Evolutionary conservation across 441 rosid genomes (phyloP).

Genomic region (Eruca vesicaria): DNA sequence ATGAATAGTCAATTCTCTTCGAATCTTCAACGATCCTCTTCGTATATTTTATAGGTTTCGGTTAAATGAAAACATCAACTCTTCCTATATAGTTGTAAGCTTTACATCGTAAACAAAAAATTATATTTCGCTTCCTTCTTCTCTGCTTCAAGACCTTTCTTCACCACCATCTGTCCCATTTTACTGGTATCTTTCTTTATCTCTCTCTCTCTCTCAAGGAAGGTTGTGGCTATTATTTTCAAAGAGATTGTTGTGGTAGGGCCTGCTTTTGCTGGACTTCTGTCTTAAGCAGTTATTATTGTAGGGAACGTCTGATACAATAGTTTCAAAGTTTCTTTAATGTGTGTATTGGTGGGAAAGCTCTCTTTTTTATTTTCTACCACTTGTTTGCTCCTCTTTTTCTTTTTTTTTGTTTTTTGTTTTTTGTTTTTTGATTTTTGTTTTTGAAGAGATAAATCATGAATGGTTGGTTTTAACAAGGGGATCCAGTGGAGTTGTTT

Average conservation of each 20-base stretch:
- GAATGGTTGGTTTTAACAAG: constrained; percentile 18
- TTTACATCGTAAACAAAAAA: neutral
- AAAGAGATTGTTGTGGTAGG: constrained; percentile 22
- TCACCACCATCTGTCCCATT: constrained; percentile 6
- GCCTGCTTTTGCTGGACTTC: neutral
- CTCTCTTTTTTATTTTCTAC: neutral
- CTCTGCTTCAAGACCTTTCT: constrained; percentile 15
- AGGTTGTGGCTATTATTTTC: neutral
- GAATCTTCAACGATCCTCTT: constrained; percentile 33
- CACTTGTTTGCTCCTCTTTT: neutral
- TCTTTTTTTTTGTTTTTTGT: too few species aligned
- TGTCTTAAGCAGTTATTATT: constrained; percentile 20
- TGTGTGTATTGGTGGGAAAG: constrained; percentile 23
- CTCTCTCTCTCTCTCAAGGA: neutral
- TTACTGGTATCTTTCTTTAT: constrained; percentile 10
- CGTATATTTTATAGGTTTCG: neutral
- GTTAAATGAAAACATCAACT: constrained; percentile 24
- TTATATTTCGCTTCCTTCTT: constrained; percentile 18
- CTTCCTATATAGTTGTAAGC: constrained; percentile 11
- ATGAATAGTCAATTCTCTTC: constrained; percentile 1
- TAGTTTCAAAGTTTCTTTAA: constrained; percentile 9
- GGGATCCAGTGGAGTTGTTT: constrained; percentile 19
- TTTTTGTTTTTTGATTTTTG: too few species aligned
- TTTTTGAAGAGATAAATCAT: constrained; percentile 16
- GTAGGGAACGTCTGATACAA: constrained; percentile 9